These are phyloP conservation scores for Cytospora schulzeri DNA, from an alignment of 2,329 filamentous ascomycete genomes.

Conservation along the genomic window DNA sequence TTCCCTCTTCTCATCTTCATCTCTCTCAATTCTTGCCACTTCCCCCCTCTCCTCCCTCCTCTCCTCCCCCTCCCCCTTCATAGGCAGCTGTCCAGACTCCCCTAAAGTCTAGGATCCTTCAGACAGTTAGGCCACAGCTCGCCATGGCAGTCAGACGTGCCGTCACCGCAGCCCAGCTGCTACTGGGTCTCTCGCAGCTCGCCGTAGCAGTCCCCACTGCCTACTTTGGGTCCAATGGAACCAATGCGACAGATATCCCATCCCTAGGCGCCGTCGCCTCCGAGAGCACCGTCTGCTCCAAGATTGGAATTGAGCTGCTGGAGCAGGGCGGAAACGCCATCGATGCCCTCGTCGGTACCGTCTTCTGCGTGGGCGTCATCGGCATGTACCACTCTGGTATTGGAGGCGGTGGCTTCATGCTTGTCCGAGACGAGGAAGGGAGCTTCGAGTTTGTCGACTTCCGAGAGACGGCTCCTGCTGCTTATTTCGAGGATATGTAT, in stretches of 20 bases:
- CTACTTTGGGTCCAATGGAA: constrained; percentile 24
- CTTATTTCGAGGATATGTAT: constrained; percentile 81
- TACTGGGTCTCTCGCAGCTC: constrained; percentile 36
- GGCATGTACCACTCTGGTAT: constrained; percentile 71
- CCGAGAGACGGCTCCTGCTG: constrained; percentile 79
- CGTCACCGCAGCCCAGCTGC: constrained; percentile 13
- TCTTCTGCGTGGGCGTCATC: constrained; percentile 64
- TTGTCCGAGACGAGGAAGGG: constrained; percentile 66
- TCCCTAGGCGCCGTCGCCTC: constrained; percentile 61
- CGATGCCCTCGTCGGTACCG: constrained; percentile 66
- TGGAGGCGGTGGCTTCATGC: constrained; percentile 78
- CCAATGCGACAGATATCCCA: constrained; percentile 20
- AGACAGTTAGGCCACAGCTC: neutral
- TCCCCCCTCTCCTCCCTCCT: neutral
- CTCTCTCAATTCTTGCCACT: neutral
- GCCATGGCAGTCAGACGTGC: constrained; percentile 20
- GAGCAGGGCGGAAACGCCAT: constrained; percentile 65
- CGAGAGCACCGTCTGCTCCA: constrained; percentile 60
- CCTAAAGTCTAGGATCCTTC: neutral
- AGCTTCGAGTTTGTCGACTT: constrained; percentile 83
- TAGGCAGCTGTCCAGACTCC: neutral
- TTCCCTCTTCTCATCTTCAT: neutral
- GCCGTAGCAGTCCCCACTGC: constrained; percentile 34
- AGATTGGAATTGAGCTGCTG: constrained; percentile 59
- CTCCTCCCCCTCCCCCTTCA: neutral